Evolutionary conservation across 371 early-diverging fungal species (phyloP), one percentile per base, ranked within the genome.

Genomic region (Mucor circinelloides): DNA sequence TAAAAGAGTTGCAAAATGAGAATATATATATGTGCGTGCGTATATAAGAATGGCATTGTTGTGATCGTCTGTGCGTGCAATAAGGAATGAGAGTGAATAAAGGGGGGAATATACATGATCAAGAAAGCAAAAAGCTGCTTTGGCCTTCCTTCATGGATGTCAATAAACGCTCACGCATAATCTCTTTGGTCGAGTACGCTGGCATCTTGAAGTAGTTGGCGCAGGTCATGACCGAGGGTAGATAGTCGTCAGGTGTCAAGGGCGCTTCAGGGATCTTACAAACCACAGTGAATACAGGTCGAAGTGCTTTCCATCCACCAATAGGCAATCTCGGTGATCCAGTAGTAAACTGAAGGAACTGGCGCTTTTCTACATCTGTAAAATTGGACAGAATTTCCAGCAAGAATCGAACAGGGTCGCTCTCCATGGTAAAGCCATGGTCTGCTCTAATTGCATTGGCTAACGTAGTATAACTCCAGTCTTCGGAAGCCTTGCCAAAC

Each of bases 171-270:
- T 80, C 70, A 32, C 71, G 76, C 84, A 95, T 86, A 2, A 93
- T 81, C n/a, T 87, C 91, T 58, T 85, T 80, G 38, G 72, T 70
- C 6, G 93, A 85, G 72, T 97, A 98, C 19, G 89, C 89, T 13
- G 97, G 97, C 75, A 98, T 86, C 80, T 98, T 98, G 59, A 98
- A 84, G 66, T 95, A 95, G 65, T 98, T 96, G 40, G 90, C 94
- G 73, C 98, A 98, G 0, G 98, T 98, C 97, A 97, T 98, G 27
- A 97, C 98, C 19, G 91, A 91, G 8, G 97, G 98, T 66, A 98
- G 73, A 63, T 91, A 94, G 58, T 91, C 90, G 69, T 97, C 95
- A 0, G 95, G 79, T 23, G 75, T 82, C 38, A 89, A 70, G 1
- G 89, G 86, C 3, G 86, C 74, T 69, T 90, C 92, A 40, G 83